Evolutionary conservation across 345 rosid species (phyloP), one percentile per base, ranked within the genome.

Genomic region (Eucalyptus viminalis): DNA sequence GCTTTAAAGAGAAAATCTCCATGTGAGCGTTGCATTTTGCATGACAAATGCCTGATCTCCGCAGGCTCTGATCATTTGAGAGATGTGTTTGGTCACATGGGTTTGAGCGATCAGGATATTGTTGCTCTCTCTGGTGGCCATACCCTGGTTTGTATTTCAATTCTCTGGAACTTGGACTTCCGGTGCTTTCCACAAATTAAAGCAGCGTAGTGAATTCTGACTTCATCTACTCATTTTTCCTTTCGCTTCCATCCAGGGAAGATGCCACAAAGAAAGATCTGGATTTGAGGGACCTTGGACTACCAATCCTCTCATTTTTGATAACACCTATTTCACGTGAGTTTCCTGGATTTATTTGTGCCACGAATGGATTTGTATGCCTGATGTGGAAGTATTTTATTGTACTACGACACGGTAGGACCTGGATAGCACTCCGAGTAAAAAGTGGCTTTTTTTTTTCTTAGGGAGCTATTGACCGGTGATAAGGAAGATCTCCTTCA

Each of bases 261-360:
- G 96, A 90, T 93, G 96, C 94, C 99, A 98, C 96, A 96, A 94
- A 92, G 99, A 98, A 89, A 94, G 99, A 90, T 98, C 99, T 89
- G 99, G 99, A 72, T 97, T 97, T 88, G 99, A 97, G 91, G 99
- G 99, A 65, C 91, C 99, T 24, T 98, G 99, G 99, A 98, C 99
- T 12, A 1, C 89, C 37, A 97, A 98, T 89, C 99, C 99, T 31
- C 96, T 96, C 17, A 95, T 96, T 83, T 98, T 98, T 83, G 99
- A 98, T 89, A 98, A 97, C 94, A 89, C 97, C 80, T 98, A 98
- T 95, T 98, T 96, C 96, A 94, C 49, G 99, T 98, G 89, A 90
- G 96, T 88, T 86, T 50, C 5, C 25, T 53, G 54, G 40, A 8
- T 80, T 51, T 80, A 34, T 13, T 7, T 80, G 47, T 51, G 25